A percentile compares a stretch with the other conserved stretches of the same genome.
Evolutionary conservation across 768 basidiomycete genomes (phyloP).

Genomic region (Infundibulicybe gibba): DNA sequence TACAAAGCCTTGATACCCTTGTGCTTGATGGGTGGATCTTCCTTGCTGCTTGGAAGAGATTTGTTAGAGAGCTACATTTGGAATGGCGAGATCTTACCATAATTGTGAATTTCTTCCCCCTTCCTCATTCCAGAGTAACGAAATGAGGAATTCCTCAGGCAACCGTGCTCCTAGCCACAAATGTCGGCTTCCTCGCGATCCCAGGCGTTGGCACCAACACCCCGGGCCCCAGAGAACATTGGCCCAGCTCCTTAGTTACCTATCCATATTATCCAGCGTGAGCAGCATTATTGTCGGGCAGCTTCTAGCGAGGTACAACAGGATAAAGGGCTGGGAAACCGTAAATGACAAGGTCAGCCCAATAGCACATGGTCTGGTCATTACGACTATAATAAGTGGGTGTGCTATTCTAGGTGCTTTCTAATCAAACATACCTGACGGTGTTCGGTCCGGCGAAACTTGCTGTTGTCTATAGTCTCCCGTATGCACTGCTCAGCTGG

Average conservation of each 20-base stretch:
- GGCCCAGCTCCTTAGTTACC: constrained; percentile 26
- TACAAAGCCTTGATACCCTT: constrained; percentile 28
- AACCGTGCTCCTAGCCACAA: constrained; percentile 37
- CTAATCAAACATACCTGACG: background rate
- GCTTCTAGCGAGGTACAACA: constrained; percentile 22
- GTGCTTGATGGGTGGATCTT: constrained; percentile 32
- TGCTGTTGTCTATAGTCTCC: constrained; percentile 6
- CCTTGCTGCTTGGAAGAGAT: constrained; percentile 27
- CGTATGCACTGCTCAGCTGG: constrained; percentile 7
- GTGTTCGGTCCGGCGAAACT: constrained; percentile 1
- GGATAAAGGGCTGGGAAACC: constrained; percentile 5
- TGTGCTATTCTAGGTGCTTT: background rate
- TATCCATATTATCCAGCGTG: constrained; percentile 24
- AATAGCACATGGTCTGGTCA: background rate
- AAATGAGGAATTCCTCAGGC: constrained; percentile 18
- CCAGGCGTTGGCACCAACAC: constrained; percentile 20
- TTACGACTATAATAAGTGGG: background rate
- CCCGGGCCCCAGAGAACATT: constrained; percentile 8
- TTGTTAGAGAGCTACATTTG: constrained; percentile 23
- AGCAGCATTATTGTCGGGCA: constrained; percentile 26
- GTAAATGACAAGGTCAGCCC: constrained; percentile 3
- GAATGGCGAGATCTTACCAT: constrained; percentile 34
- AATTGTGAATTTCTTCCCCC: constrained; percentile 25
- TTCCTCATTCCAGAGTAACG: too few relatives aligned
- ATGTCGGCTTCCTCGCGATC: constrained; percentile 41